Base-by-base conservation (phyloP, 768 basidiomycete species). In the Tylopilus subfusipes region DNA sequence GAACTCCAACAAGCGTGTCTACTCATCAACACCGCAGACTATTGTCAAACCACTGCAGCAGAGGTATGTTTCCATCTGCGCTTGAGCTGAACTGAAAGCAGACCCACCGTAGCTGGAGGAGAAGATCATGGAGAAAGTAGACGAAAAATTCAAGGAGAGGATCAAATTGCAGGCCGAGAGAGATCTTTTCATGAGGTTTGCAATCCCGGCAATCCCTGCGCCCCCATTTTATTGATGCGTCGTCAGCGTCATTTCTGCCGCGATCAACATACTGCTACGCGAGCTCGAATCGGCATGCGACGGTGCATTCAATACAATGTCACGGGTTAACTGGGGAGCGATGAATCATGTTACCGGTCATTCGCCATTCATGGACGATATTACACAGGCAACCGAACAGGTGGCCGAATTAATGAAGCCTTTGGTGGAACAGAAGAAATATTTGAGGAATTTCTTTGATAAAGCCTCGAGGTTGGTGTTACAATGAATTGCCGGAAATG, bases 21-120 rank as follows among this genome's bases (percentile, higher is more conserved):
- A n/a, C 73, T 96, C 24, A 85, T 99, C 65, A 98, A 99, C 64
- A 99, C 97, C 0, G 96, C 95, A 1, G 95, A 98, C 66, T 99
- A 98, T 67, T 99, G 97, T 65, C 90, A 94, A 58, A 84, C 82
- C 1, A 99, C 96, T 3, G 91, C 95, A 1, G 65, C 84, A 19
- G 93, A 97, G 81, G 94, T 88, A 62, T 11, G 75, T 55, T 12
- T 49, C 30, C 2, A 33, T 45, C 19, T 13, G 9, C 36, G 10
- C 33, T 39, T 19, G 1, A 22, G 21, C 14, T 10, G 2, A 38
- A 51, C 31, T 19, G 29, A 51, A 40, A 19, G 29, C 46, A 56
- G 12, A 63, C 24, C 1, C 42, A 14, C 24, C 14, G 22, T 65
- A 98, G 93, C 79, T 99, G 27, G 97, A 98, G 66, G 93, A 96